These are phyloP conservation scores for Globisporangium camurandrum DNA, from an alignment of 352 stramenopile species.

Conservation along the genomic window DNA sequence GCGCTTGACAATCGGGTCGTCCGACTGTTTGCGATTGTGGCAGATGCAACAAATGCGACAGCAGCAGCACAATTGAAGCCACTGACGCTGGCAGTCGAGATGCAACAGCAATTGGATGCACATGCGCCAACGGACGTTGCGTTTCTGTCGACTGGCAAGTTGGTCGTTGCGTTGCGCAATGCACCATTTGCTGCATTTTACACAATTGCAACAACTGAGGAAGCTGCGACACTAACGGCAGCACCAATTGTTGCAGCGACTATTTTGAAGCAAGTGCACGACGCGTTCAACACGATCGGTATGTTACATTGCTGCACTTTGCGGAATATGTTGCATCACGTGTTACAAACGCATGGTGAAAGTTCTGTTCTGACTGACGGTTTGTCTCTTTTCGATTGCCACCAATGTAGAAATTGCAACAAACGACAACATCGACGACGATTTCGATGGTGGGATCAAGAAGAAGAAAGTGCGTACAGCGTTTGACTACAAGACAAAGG, in stretches of 20 bases:
- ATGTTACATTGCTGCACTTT: conserved; percentile 2
- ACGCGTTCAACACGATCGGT: conserved; percentile 48
- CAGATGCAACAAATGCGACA: no score
- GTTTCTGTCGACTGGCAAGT: conserved; percentile 35
- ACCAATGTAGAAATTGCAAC: conserved; percentile 29
- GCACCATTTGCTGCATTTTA: conserved; percentile 58
- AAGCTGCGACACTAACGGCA: neutral
- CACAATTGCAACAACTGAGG: conserved; percentile 21
- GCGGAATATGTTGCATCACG: no score
- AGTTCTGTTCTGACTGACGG: no score
- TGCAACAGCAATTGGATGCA: conserved; percentile 27
- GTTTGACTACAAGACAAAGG: conserved; percentile 31
- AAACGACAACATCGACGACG: conserved; percentile 38
- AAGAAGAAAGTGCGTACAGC: conserved; percentile 76
- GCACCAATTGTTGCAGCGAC: conserved; percentile 11
- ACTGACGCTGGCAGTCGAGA: conserved; percentile 16
- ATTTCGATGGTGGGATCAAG: conserved; percentile 58
- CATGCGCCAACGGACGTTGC: conserved; percentile 37
- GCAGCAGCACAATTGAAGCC: conserved; percentile 16
- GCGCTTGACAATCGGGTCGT: conserved; percentile 40
- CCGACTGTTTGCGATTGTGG: conserved; percentile 52
- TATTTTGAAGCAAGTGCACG: conserved; percentile 35
- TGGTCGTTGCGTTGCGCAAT: conserved; percentile 56
- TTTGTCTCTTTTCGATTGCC: neutral
- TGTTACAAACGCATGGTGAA: no score